Base-by-base conservation (phyloP, 2,329 filamentous ascomycete genomes). In the Chaetomiaceae sp. region DNA sequence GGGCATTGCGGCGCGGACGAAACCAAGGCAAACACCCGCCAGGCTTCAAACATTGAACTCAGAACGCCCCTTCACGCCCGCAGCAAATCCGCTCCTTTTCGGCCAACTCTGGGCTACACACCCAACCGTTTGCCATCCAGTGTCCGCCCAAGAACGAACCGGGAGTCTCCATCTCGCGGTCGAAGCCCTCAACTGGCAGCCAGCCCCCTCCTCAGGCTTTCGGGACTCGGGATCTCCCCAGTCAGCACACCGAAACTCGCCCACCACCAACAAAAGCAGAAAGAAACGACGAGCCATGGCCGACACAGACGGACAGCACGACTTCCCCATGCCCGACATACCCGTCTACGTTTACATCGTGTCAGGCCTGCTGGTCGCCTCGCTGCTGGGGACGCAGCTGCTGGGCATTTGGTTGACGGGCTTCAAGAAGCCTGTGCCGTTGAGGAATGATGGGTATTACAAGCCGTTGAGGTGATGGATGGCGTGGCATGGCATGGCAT, bases 381-480 rank as follows among this genome's bases (percentile, higher is more conserved):
- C 31, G 1, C 48, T 57, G 4, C n/a, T 52, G 4, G 33, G 40
- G 17, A 47, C 48, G 1, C 48, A 52, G 15, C 22, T 55, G n/a
- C 34, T 57, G 3, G 51, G 44, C 2, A 7, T 50, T 9, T 57
- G 52, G 38, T 19, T 57, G 39, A 53, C 48, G 14, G 55, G 55
- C 15, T 54, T 55, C 36, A 38, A 44, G 38, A 42, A 38, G 37
- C 47, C 55, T 4, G 25, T 29, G 19, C 12, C 17, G 37, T 25
- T 43, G 34, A 25, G 39, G 19, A 9, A 11, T 11, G 9, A 31
- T 12, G 8, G 27, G 27, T 12, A 6, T 31, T 2, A 14, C 8
- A 6, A 12, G 27, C 11, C 8, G 3, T 3, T 31, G 29, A 34
- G 20, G 6, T 33, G 15, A 19, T 37, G 23, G 39, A 20, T 9